Base-by-base conservation (phyloP, 2,329 filamentous ascomycete genomes). In the Neurospora sp. region DNA sequence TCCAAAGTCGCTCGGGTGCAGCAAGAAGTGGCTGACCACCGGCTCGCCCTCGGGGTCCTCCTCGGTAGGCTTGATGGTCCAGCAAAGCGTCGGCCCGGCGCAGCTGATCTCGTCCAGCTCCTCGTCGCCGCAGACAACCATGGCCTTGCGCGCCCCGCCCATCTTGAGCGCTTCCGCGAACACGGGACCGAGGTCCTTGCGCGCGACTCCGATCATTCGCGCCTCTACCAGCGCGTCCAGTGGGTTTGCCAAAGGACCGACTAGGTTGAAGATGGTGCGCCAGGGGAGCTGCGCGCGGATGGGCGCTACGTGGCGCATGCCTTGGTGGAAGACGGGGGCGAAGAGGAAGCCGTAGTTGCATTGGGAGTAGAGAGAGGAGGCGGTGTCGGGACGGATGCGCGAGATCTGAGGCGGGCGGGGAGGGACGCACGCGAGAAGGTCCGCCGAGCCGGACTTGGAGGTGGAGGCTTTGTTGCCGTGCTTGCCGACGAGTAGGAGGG, bases 341-440 rank as follows among this genome's bases (percentile, higher is more conserved):
- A 96, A 98, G 38, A 99, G 87, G 82, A 99, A 99, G 73, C 91
- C 91, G 82, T 98, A 99, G 82, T 97, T 97, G 72, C 91, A 92
- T 70, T 85, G 83, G 67, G 87, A 84, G 82, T 97, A 97, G 71
- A 97, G 88, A 70, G 85, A 79, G 68, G 87, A 81, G 67, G 98
- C 84, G 66, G 90, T 93, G 58, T 84, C 80, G 1, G 94, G 91
- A 15, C 86, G 90, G 72, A 97, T 87, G 58, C 91, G 90, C 67
- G 85, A 83, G 73, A 98, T 89, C 74, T 91, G 87, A 7, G 93
- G 94, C 11, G 93, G 83, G 46, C 83, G 88, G 3, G 92, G 93
- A 70, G 84, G 80, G 79, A 95, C 92, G 76, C 88, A 88, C 77
- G 89, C 90, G 71, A 99, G 87, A 67, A 99, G 87, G 81, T 99